Percentiles rank a stretch among this genome's conserved stretches.
phyloP scores from a whole-genome alignment of 352 stramenopile genomes.

The Phytopythium mirpurense region DNA sequence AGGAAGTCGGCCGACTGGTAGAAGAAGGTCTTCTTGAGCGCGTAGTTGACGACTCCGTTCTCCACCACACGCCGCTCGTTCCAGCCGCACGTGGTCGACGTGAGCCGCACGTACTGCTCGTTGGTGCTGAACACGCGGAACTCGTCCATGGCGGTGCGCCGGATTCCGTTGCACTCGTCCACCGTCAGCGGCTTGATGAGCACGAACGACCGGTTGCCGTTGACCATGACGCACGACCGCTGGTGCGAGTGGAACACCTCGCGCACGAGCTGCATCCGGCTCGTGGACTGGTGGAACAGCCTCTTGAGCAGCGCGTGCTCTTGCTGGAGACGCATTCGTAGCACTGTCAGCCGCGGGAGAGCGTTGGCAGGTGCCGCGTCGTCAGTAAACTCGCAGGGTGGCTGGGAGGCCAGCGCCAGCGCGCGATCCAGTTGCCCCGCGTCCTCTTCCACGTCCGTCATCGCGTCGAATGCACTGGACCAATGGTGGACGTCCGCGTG shows the following conservation, averaged over 20 bases:
- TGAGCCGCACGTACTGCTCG: conserved; percentile 3
- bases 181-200: conserved; percentile 2
- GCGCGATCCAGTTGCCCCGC: not conserved
- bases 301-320: conserved; percentile 1
- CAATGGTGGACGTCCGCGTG: no score
- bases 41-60: conserved; percentile 4
- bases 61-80: conserved; percentile 1
- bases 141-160: not conserved
- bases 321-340: conserved; percentile 1
- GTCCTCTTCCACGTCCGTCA: not conserved
- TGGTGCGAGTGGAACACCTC: conserved; percentile 3
- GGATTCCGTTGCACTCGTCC: conserved; percentile 3
- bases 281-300: conserved; percentile 1
- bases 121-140: conserved; percentile 7
- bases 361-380: not conserved
- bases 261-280: not conserved
- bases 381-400: not conserved
- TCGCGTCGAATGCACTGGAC: not conserved
- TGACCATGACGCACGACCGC: not conserved
- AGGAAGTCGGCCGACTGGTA: not conserved
- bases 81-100: conserved; percentile 6
- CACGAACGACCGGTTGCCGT: conserved; percentile 2
- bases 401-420: not conserved
- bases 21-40: conserved; percentile 7
- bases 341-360: not conserved